A percentile compares a stretch with the other conserved stretches of the same genome.
phyloP scores from a whole-genome alignment of 1,139 yeast species.

The Yamadazyma diospyri region DNA sequence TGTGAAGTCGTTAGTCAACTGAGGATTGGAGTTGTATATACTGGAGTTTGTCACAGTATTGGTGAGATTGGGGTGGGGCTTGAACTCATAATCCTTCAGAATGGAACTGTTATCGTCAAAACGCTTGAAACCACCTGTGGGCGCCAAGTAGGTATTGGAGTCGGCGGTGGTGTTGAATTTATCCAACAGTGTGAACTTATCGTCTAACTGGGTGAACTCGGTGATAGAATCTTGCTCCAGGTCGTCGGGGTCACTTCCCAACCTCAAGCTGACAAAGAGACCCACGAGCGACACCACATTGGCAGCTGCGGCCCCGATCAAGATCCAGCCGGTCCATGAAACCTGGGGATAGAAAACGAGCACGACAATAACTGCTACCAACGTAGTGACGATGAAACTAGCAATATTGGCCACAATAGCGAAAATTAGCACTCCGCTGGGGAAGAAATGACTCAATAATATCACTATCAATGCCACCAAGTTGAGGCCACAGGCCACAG shows the following conservation, averaged over 20 bases:
- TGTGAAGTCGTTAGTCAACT: slow-evolving; percentile 35
- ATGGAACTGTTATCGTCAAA: slow-evolving; percentile 18
- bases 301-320: slow-evolving; percentile 62
- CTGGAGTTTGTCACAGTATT: slow-evolving; percentile 17
- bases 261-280: slow-evolving; percentile 21
- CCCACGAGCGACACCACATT: slow-evolving; percentile 36
- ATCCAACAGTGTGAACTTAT: too few species aligned
- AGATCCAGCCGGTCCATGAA: slow-evolving; percentile 67
- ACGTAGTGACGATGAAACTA: slow-evolving; percentile 48
- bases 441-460: slow-evolving; percentile 25
- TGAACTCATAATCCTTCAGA: slow-evolving; percentile 29
- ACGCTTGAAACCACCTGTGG: slow-evolving; percentile 6
- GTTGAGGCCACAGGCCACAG: slow-evolving; percentile 79
- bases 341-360: slow-evolving; percentile 61
- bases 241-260: slow-evolving; percentile 16
- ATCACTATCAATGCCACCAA: slow-evolving; percentile 40
- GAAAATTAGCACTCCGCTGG: slow-evolving; percentile 18
- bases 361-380: slow-evolving; percentile 50
- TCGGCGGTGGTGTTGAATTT: slow-evolving; percentile 4
- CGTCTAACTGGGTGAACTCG: slow-evolving; percentile 16
- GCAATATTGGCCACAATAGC: slow-evolving; percentile 34
- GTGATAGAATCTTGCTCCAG: slow-evolving; percentile 21
- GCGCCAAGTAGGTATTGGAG: slow-evolving; percentile 7
- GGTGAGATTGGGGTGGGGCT: slow-evolving; percentile 13
- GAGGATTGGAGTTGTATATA: slow-evolving; percentile 33